These are phyloP conservation scores for Acorus gramineus DNA, from an alignment of 106 monocot species.

Conservation along the genomic window DNA sequence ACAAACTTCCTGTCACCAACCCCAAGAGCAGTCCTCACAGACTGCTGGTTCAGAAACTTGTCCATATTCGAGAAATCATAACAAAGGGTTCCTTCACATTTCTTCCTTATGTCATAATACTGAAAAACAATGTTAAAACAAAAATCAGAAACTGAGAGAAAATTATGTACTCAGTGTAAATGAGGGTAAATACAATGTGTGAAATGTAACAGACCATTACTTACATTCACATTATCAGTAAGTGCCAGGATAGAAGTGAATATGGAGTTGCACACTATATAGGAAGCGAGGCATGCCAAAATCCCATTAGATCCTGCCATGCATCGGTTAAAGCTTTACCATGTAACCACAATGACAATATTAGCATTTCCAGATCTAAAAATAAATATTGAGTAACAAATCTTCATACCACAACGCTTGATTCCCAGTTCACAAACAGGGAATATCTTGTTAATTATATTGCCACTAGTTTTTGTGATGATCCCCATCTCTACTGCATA, in stretches of 20 bases:
- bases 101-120: conserved; percentile 52
- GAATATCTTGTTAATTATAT: conserved; percentile 28
- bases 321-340: neutral
- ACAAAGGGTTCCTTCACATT: conserved; percentile 39
- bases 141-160: neutral
- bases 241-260: conserved; percentile 43
- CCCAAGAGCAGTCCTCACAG: conserved; percentile 34
- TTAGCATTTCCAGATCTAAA: neutral
- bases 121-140: conserved; percentile 3
- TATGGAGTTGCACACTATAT: conserved; percentile 54
- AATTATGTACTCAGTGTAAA: neutral
- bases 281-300: conserved; percentile 44
- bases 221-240: conserved; percentile 54
- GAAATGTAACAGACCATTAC: neutral
- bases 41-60: conserved; percentile 35
- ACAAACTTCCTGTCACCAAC: conserved; percentile 38
- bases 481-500: conserved; percentile 44
- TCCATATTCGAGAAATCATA: conserved; percentile 57
- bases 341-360: neutral
- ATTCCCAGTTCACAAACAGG: conserved; percentile 30
- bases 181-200: neutral
- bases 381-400: neutral
- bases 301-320: conserved; percentile 32
- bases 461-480: conserved; percentile 17
- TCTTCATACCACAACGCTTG: conserved; percentile 28